Conservation (phyloP, 805 yeast species). For the Sugiyamaella lignohabitans region DNA sequence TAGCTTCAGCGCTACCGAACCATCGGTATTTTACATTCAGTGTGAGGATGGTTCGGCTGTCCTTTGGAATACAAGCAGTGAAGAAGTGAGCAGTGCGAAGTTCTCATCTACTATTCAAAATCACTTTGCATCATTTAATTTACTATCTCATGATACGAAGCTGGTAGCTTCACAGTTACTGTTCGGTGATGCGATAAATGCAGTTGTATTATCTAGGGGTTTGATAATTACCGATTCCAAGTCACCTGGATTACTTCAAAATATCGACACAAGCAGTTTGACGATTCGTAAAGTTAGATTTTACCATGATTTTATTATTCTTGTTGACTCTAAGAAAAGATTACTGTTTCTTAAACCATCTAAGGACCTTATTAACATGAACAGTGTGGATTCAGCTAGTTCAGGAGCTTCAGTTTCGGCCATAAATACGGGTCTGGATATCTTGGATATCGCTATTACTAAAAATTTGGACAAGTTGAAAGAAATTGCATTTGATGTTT, state of each 20-base stretch:
- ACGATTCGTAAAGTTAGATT: not conserved
- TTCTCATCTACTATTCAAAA: not conserved
- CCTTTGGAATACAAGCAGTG: not conserved
- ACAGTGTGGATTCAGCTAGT: not conserved
- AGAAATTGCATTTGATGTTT: constrained; percentile 15
- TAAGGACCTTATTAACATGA: not conserved
- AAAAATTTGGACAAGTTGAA: constrained; percentile 11
- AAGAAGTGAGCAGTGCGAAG: not conserved
- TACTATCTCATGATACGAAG: not conserved
- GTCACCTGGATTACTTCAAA: not conserved
- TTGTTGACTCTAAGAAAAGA: not conserved
- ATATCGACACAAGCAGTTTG: not conserved
- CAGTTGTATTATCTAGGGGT: not conserved
- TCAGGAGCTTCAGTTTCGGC: not conserved
- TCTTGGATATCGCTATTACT: constrained; percentile 12
- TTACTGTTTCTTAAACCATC: not conserved
- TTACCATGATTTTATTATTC: not conserved
- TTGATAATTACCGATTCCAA: not conserved
- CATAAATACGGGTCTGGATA: constrained; percentile 3
- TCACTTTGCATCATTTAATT: not conserved
- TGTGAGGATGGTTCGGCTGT: not conserved
- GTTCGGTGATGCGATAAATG: not conserved
- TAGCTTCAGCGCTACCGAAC: not conserved
- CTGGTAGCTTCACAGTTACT: not conserved
- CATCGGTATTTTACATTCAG: not conserved